Evolutionary conservation across 257 asterid species (phyloP), one percentile per base, ranked within the genome.

Genomic region (Petunia secreta): DNA sequence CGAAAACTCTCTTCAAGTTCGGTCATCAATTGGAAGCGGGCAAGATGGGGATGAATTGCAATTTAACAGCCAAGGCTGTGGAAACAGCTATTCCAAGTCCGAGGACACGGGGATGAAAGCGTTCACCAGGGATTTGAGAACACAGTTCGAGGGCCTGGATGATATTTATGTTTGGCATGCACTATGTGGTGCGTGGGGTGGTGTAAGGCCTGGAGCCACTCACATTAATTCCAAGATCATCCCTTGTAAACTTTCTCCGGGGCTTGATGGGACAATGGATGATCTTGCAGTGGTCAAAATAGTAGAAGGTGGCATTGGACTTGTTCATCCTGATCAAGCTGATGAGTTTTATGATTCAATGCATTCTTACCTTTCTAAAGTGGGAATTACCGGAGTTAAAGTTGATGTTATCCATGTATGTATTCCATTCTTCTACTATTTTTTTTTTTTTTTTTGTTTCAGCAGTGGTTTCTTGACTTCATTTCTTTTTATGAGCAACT

Each of bases 151-250:
- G 9, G 77, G 75, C 38, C 78, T 64, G 53, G 39, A 69, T 81
- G 88, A 87, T 77, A 95, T 90, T 7, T 93, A 92, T 75, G 89
- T 92, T 86, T 93, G 97, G 98, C 98, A 93, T 82, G 97, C 97
- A n/a, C 36, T 93, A 44, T 86, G 90, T 7, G 98, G 98, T 38
- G 91, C 91, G 78, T 92, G 97, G 98, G 98, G 97, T 0, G 97
- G 98, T 58, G 86, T 93, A 46, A 86, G 77, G 8, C 75, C 91
- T 6, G 91, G 91, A 2, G 85, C 84, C 4, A 63, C 63, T 1
- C 82, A 90, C 79, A 84, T 87, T 43, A 89, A 88, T 89, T 87
- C 76, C 93, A 95, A 10, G 86, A 79, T 67, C 82, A 92, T 8
- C 82, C 75, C 43, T 86, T 91, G 97, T 0, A 79, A 86, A 8